phyloP scores from a whole-genome alignment of 305 asterid genomes.

The Fraxinus albicans region DNA sequence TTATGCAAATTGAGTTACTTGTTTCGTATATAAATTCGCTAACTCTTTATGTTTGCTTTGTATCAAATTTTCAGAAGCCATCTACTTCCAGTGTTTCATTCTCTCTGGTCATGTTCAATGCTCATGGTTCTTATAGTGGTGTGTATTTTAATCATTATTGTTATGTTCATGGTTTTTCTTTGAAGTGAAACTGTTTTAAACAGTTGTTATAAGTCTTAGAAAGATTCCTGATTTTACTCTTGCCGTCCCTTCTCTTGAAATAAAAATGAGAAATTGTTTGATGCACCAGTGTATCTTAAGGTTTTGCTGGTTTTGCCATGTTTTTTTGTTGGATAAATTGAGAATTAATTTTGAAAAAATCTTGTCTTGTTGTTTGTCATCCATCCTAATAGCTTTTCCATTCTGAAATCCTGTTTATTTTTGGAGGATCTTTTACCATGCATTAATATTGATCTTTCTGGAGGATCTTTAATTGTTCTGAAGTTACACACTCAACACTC shows the following conservation, averaged over 20 bases:
- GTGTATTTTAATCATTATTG: conserved; percentile 29
- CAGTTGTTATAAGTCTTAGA: not conserved
- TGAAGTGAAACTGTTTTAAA: not conserved
- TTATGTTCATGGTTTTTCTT: not conserved
- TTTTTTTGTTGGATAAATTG: not conserved
- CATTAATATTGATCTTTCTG: not conserved
- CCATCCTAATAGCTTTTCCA: not conserved
- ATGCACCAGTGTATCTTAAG: not conserved
- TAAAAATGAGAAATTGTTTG: not conserved
- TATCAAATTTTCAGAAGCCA: conserved; percentile 51
- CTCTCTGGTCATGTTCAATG: conserved; percentile 69
- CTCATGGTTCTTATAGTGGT: conserved; percentile 81
- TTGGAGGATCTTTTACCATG: no score
- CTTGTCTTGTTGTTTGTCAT: not conserved
- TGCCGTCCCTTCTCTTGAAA: not conserved
- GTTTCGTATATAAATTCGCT: conserved; percentile 4
- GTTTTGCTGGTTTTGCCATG: not conserved
- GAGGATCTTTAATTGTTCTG: not conserved
- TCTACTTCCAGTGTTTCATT: conserved; percentile 48
- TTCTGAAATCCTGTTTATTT: not conserved
- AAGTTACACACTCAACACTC: not conserved
- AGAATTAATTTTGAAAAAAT: not conserved
- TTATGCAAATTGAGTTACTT: not conserved
- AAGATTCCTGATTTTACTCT: not conserved
- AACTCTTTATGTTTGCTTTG: not conserved